These are phyloP conservation scores for Meredithiella fracta DNA, from an alignment of 2,329 filamentous ascomycete species.

Conservation along the genomic window DNA sequence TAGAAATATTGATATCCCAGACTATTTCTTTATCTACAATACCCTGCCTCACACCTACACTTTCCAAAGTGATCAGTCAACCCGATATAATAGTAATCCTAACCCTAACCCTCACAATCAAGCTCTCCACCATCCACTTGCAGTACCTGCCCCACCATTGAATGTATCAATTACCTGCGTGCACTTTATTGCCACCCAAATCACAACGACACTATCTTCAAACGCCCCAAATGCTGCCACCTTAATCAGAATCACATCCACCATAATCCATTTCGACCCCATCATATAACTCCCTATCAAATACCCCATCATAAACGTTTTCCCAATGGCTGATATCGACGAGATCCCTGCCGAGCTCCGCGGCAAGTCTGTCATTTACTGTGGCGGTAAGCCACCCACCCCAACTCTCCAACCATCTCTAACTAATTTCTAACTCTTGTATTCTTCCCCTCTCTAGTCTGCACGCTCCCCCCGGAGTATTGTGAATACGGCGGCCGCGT, in stretches of 20 bases:
- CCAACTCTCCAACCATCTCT: neutral
- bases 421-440: neutral
- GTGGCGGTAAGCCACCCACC: slow-evolving; percentile 36
- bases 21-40: too few relatives aligned
- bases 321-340: slow-evolving; percentile 12
- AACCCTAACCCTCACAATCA: too few relatives aligned
- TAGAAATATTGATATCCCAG: too few relatives aligned
- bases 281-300: neutral
- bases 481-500: slow-evolving; percentile 95
- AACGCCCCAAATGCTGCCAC: too few relatives aligned
- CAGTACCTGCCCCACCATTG: neutral
- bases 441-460: slow-evolving; percentile 29
- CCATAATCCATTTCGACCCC: too few relatives aligned
- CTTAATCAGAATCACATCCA: too few relatives aligned
- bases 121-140: too few relatives aligned
- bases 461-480: slow-evolving; percentile 62
- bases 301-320: slow-evolving; percentile 1
- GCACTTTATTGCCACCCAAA: neutral
- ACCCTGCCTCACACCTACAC: too few relatives aligned
- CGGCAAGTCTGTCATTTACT: slow-evolving; percentile 30
- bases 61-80: too few relatives aligned
- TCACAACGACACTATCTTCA: neutral
- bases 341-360: slow-evolving; percentile 12
- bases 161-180: neutral
- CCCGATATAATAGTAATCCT: too few relatives aligned